A percentile compares a stretch with the other conserved stretches of the same genome.
Evolutionary conservation across 257 asterid species (phyloP).

Genomic region (Voacanga thouarsii): DNA sequence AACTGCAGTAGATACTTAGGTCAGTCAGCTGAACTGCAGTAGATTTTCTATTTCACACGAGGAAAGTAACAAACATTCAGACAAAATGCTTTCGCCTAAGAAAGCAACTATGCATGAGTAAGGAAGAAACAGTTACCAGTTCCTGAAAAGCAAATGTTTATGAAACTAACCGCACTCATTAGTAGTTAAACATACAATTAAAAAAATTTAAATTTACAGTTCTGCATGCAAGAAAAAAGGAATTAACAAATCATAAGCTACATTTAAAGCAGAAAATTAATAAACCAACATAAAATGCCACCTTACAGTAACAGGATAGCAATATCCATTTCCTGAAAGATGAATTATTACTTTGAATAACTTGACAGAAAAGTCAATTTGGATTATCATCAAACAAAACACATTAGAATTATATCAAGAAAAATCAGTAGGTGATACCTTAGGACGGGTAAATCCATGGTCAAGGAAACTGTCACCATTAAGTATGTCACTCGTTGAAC

Average conservation of each 20-base stretch:
- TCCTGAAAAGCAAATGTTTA: not conserved
- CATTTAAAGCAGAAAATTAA: not conserved
- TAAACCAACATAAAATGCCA: not conserved
- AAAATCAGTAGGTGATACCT: slow-evolving; percentile 44
- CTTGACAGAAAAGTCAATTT: not conserved
- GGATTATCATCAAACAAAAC: not conserved
- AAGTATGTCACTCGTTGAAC: slow-evolving; percentile 31
- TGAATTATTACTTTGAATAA: not conserved
- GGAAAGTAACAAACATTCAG: not conserved
- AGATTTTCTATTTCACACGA: not conserved
- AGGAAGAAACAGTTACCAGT: not conserved
- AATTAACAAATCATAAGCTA: not conserved
- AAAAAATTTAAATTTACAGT: not conserved
- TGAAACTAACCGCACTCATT: not conserved
- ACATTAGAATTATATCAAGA: not conserved
- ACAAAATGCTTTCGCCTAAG: not conserved
- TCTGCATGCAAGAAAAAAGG: not conserved
- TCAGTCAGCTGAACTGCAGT: not conserved
- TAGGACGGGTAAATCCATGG: slow-evolving; percentile 94
- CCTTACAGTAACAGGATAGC: too few relatives aligned
- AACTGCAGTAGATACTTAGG: not conserved
- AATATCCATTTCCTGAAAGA: not conserved
- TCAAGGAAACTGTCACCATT: slow-evolving; percentile 57
- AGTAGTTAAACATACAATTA: not conserved
- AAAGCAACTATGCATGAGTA: not conserved